These are phyloP conservation scores for Strigomonas oncopelti DNA, from an alignment of 208 protist genomes.

Conservation along the genomic window DNA sequence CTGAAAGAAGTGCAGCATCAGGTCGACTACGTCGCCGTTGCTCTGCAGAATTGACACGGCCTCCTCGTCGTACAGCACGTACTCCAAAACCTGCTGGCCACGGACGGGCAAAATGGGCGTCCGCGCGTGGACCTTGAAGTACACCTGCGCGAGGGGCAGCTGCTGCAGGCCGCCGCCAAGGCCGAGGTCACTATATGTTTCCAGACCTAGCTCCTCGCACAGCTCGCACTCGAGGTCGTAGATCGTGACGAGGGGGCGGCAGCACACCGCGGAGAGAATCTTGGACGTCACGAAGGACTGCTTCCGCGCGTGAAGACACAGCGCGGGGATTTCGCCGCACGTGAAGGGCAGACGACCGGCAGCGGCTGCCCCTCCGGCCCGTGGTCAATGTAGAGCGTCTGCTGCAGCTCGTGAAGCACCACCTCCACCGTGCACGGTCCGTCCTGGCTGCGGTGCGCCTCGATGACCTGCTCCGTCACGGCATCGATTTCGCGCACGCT, in stretches of 20 bases:
- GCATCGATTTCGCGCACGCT: not conserved
- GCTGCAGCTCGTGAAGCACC: not conserved
- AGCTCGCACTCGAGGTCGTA: conserved; percentile 73
- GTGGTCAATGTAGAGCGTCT: not conserved
- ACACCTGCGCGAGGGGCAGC: conserved; percentile 69
- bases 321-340: conserved; percentile 43
- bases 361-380: not conserved
- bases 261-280: conserved; percentile 55
- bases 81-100: conserved; percentile 43
- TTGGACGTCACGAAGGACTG: conserved; percentile 52
- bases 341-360: conserved; percentile 44
- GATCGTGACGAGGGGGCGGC: conserved; percentile 72
- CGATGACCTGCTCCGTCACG: not conserved
- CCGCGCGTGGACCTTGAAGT: conserved; percentile 43
- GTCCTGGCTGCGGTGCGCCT: not conserved
- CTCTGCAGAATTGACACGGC: conserved; percentile 39
- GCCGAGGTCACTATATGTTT: conserved; percentile 54
- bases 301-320: conserved; percentile 36
- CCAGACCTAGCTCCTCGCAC: conserved; percentile 45
- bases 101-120: conserved; percentile 46
- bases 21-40: conserved; percentile 56
- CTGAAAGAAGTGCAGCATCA: conserved; percentile 52
- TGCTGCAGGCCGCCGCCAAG: conserved; percentile 44
- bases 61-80: conserved; percentile 43
- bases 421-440: not conserved